Evolutionary conservation across 2,329 filamentous ascomycete species (phyloP).

Genomic region (Fusarium albosuccineum): DNA sequence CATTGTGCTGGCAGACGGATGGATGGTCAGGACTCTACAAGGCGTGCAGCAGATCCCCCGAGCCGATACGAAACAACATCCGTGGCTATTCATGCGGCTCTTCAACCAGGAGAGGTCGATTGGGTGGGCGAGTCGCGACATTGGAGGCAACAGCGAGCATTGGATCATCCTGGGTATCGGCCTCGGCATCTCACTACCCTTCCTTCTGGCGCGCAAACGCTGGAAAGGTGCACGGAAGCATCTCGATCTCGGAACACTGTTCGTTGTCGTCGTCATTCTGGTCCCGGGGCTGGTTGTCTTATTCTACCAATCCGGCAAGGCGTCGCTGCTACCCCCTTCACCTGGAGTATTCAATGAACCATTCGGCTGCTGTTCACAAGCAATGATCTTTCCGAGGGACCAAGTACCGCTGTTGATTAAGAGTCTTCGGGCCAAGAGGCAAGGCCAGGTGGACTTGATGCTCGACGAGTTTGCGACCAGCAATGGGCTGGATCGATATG

Average conservation of each 20-base stretch:
- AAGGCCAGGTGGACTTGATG: slow-evolving; percentile 27
- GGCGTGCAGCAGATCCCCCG: slow-evolving; percentile 5
- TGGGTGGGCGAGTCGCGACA: slow-evolving; percentile 18
- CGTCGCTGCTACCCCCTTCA: slow-evolving; percentile 11
- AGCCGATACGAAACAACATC: neutral
- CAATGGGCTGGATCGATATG: slow-evolving; percentile 16
- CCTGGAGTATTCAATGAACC: slow-evolving; percentile 24
- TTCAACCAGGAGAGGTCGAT: slow-evolving; percentile 27
- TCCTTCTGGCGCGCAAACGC: neutral
- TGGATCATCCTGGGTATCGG: slow-evolving; percentile 18
- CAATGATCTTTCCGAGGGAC: slow-evolving; percentile 17
- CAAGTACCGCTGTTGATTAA: slow-evolving; percentile 9
- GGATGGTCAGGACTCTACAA: slow-evolving; percentile 4
- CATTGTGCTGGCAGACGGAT: slow-evolving; percentile 17
- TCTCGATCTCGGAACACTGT: neutral
- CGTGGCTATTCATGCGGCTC: slow-evolving; percentile 27
- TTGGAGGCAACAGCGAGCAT: slow-evolving; percentile 19
- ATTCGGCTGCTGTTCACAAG: slow-evolving; percentile 29
- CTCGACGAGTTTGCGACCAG: slow-evolving; percentile 12
- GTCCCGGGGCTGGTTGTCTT: slow-evolving; percentile 22
- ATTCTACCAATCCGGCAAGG: slow-evolving; percentile 24
- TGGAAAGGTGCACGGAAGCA: slow-evolving; percentile 11
- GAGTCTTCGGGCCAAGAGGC: neutral
- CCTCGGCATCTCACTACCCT: neutral
- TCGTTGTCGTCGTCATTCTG: slow-evolving; percentile 8